phyloP scores from a whole-genome alignment of 306 rosid species.

The Phaseolus lunatus region DNA sequence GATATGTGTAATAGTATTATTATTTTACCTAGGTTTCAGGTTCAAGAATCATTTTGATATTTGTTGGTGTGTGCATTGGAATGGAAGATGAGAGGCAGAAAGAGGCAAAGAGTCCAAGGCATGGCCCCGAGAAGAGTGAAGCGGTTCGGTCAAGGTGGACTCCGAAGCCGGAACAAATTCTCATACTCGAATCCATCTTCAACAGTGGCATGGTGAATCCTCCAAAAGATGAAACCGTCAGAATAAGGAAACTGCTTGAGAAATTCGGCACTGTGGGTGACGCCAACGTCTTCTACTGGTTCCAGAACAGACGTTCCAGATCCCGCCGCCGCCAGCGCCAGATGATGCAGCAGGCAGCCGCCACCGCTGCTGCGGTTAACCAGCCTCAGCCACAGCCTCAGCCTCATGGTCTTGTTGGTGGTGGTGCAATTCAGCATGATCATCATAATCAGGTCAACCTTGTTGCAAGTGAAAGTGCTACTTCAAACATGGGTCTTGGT shows the following conservation, averaged over 20 bases:
- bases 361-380: not conserved
- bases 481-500: constrained; percentile 38
- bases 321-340: constrained; percentile 98
- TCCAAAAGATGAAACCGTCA: constrained; percentile 84
- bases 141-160: constrained; percentile 95
- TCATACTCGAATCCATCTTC: constrained; percentile 94
- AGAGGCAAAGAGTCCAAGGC: constrained; percentile 54
- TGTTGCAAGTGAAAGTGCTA: not conserved
- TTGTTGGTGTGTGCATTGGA: constrained; percentile 36
- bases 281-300: constrained; percentile 98
- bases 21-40: constrained; percentile 59
- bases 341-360: constrained; percentile 64
- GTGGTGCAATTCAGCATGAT: constrained; percentile 54
- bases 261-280: constrained; percentile 89
- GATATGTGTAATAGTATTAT: not conserved
- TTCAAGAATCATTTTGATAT: constrained; percentile 34
- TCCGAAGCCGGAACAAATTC: constrained; percentile 92
- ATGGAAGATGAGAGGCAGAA: constrained; percentile 72
- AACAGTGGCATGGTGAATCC: constrained; percentile 98
- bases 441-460: not conserved
- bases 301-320: constrained; percentile 93
- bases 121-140: constrained; percentile 59
- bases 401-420: constrained; percentile 17
- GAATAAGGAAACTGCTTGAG: constrained; percentile 80
- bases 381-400: not conserved